Percentiles rank a stretch among this genome's conserved stretches.
Evolutionary conservation across 805 yeast species (phyloP).

Genomic region (Pichia gijzeniarum): DNA sequence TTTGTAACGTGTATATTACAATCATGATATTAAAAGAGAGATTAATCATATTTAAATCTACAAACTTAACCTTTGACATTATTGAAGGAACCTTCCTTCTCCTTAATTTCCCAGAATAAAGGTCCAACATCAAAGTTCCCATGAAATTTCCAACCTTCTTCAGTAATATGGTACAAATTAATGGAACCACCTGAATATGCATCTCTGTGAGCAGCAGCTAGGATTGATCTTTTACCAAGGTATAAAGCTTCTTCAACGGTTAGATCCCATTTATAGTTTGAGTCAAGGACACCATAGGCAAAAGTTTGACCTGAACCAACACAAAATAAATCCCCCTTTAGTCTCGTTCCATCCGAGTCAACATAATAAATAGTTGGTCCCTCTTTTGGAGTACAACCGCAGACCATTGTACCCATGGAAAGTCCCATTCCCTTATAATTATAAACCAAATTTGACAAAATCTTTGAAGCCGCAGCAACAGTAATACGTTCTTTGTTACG

Average conservation of each 20-base stretch:
- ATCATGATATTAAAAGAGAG: not conserved
- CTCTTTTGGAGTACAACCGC: slow-evolving; percentile 93
- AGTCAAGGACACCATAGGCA: slow-evolving; percentile 96
- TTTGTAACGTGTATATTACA: not conserved
- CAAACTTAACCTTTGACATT: slow-evolving; percentile 49
- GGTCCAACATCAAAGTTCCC: slow-evolving; percentile 93
- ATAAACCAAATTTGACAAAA: slow-evolving; percentile 83
- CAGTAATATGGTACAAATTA: slow-evolving; percentile 88
- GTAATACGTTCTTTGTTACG: slow-evolving; percentile 92
- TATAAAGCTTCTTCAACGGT: slow-evolving; percentile 89
- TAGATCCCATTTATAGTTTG: slow-evolving; percentile 88
- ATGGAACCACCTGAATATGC: slow-evolving; percentile 97
- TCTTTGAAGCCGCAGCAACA: slow-evolving; percentile 95
- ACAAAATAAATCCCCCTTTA: slow-evolving; percentile 91
- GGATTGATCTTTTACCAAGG: slow-evolving; percentile 88
- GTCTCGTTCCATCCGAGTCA: slow-evolving; percentile 94
- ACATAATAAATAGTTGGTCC: slow-evolving; percentile 95
- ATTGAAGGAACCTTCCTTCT: slow-evolving; percentile 80
- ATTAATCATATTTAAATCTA: not conserved
- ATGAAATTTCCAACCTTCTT: slow-evolving; percentile 90
- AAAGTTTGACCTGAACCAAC: slow-evolving; percentile 99
- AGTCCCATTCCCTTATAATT: slow-evolving; percentile 97
- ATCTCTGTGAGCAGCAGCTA: slow-evolving; percentile 98
- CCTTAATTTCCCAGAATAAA: slow-evolving; percentile 87
- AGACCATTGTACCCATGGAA: slow-evolving; percentile 98